phyloP scores from a whole-genome alignment of 2,329 filamentous ascomycete genomes.

The Alternaria novae-zelandiae region DNA sequence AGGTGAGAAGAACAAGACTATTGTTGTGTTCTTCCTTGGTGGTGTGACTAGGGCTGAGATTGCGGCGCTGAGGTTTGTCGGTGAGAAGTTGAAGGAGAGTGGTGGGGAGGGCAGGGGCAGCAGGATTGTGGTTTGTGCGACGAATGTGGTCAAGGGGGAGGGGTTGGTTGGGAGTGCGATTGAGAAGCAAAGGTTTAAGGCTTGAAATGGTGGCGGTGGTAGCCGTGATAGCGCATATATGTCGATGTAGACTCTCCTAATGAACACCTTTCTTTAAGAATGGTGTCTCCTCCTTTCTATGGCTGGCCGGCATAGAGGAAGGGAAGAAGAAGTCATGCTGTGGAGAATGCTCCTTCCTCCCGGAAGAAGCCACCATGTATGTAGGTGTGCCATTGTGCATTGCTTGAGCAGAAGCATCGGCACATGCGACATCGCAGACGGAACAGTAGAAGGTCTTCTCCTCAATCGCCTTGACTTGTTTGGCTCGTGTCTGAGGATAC shows the following conservation, averaged over 20 bases:
- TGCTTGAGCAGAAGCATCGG: too few relatives aligned
- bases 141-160: conserved; percentile 87
- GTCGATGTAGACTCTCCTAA: not conserved
- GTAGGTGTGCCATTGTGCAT: too few relatives aligned
- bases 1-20: conserved; percentile 68
- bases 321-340: too few relatives aligned
- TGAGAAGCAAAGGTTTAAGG: conserved; percentile 63
- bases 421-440: too few relatives aligned
- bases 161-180: conserved; percentile 86
- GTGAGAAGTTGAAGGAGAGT: conserved; percentile 73
- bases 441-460: too few relatives aligned
- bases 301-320: too few relatives aligned
- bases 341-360: too few relatives aligned
- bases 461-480: too few relatives aligned
- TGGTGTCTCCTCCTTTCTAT: not conserved
- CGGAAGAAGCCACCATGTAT: too few relatives aligned
- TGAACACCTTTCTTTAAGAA: not conserved
- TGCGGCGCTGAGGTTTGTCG: conserved; percentile 89
- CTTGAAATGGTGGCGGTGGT: not conserved
- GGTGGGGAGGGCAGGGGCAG: conserved; percentile 69
- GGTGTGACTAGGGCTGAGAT: conserved; percentile 97
- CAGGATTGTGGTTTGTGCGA: conserved; percentile 91
- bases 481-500: too few relatives aligned
- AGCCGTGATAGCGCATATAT: not conserved
- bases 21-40: conserved; percentile 97